Conservation (phyloP, 352 stramenopile genomes). For the Globisporangium splendens region DNA sequence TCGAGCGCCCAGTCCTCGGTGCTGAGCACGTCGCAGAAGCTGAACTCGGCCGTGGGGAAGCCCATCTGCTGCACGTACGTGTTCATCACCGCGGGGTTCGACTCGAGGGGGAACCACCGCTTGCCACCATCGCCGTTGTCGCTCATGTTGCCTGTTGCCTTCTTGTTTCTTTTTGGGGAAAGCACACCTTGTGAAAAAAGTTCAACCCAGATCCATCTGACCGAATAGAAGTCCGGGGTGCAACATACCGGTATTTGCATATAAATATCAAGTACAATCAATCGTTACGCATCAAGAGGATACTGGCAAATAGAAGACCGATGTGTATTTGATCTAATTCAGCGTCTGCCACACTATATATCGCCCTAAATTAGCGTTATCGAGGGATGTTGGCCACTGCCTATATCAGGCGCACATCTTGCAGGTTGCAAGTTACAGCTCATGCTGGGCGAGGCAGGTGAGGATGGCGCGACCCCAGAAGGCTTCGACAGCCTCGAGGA, state of each 20-base stretch:
- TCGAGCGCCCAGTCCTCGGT: conserved; percentile 96
- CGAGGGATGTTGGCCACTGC: no score
- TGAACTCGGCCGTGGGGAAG: conserved; percentile 80
- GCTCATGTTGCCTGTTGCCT: conserved; percentile 26
- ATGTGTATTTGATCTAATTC: no score
- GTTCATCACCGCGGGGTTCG: conserved; percentile 95
- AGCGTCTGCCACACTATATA: not conserved
- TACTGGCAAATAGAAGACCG: no score
- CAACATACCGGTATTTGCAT: no score
- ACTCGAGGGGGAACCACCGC: conserved; percentile 91
- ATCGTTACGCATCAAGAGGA: no score
- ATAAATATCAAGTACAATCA: no score
- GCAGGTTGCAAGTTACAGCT: no score
- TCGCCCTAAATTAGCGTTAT: not conserved
- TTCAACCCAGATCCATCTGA: conserved; percentile 9
- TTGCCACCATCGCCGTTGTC: conserved; percentile 43
- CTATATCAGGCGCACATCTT: no score
- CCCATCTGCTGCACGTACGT: conserved; percentile 93
- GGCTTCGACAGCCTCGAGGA: conserved; percentile 28
- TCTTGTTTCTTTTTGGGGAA: not conserved
- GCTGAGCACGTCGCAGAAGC: conserved; percentile 94
- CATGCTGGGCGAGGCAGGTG: conserved; percentile 10
- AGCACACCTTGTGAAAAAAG: no score
- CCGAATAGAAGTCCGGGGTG: no score
- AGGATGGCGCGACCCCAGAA: conserved; percentile 39